A percentile compares a stretch with the other conserved stretches of the same genome.
phyloP scores from a whole-genome alignment of 345 rosid species.

The Acer negundo region DNA sequence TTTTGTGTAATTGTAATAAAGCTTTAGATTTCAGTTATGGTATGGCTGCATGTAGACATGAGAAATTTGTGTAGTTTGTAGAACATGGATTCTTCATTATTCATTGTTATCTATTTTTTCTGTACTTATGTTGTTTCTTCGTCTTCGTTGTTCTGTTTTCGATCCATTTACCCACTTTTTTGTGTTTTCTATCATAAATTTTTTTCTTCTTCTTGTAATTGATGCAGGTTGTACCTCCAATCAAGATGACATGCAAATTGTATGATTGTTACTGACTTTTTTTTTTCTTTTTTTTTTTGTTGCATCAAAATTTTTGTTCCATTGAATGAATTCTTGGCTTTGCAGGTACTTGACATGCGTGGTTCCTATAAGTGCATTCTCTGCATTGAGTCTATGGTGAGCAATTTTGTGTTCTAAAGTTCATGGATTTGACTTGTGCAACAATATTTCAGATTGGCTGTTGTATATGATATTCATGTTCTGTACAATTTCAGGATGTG shows the following conservation, averaged over 20 bases:
- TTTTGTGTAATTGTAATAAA: not conserved
- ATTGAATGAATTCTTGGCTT: constrained; percentile 1
- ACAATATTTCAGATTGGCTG: not conserved
- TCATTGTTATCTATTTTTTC: too few species aligned
- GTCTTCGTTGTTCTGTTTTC: not conserved
- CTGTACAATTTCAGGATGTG: not conserved
- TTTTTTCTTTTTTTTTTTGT: constrained; percentile 15
- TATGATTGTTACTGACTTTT: constrained; percentile 24
- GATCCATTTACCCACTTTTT: not conserved
- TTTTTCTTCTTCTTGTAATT: not conserved
- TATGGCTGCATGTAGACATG: not conserved
- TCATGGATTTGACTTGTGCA: not conserved
- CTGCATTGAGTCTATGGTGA: constrained; percentile 98
- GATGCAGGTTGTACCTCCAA: constrained; percentile 88
- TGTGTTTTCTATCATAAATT: not conserved
- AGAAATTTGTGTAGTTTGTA: not conserved
- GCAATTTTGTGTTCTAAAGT: constrained; percentile 20
- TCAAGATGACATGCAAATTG: constrained; percentile 95
- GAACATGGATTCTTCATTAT: not conserved
- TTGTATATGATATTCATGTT: not conserved
- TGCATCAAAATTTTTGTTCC: not conserved
- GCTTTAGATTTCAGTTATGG: not conserved
- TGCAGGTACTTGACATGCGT: constrained; percentile 90
- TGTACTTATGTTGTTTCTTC: not conserved
- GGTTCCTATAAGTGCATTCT: constrained; percentile 91